Conservation (phyloP, 2,329 filamentous ascomycete species). For the Hirsutella thompsonii region DNA sequence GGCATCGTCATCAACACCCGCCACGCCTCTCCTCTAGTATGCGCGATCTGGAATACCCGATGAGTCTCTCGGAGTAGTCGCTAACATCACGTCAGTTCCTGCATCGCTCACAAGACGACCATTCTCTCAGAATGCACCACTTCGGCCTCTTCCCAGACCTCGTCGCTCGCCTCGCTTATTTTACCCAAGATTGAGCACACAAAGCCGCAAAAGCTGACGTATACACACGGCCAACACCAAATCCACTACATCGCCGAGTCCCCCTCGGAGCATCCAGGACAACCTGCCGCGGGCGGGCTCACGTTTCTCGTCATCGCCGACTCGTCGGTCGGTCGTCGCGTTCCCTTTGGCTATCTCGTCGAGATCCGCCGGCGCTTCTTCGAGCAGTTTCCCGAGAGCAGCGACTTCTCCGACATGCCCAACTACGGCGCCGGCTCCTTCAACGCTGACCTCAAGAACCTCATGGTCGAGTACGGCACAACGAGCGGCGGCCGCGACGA, state of each 20-base stretch:
- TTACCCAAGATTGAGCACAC: constrained; percentile 87
- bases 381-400: constrained; percentile 48
- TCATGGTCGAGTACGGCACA: constrained; percentile 79
- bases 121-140: constrained; percentile 90
- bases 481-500: constrained; percentile 65
- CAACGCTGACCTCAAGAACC: constrained; percentile 60
- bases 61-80: too few relatives aligned
- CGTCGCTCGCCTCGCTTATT: constrained; percentile 81
- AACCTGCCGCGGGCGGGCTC: constrained; percentile 60
- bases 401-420: constrained; percentile 65
- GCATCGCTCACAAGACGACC: constrained; percentile 85
- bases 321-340: constrained; percentile 66
- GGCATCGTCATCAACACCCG: constrained; percentile 57
- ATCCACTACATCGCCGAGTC: constrained; percentile 93
- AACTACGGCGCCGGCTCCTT: constrained; percentile 86
- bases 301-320: constrained; percentile 88
- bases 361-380: constrained; percentile 87
- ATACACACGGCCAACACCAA: constrained; percentile 81
- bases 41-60: too few relatives aligned
- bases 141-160: constrained; percentile 69
- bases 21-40: constrained; percentile 63
- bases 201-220: constrained; percentile 76
- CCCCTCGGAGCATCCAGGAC: constrained; percentile 48
- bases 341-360: constrained; percentile 85
- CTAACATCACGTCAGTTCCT: constrained; percentile 54